A percentile compares a stretch with the other conserved stretches of the same genome.
Conservation (phyloP, 108 stramenopile species). For the Cyclostephanos invisitatus region DNA sequence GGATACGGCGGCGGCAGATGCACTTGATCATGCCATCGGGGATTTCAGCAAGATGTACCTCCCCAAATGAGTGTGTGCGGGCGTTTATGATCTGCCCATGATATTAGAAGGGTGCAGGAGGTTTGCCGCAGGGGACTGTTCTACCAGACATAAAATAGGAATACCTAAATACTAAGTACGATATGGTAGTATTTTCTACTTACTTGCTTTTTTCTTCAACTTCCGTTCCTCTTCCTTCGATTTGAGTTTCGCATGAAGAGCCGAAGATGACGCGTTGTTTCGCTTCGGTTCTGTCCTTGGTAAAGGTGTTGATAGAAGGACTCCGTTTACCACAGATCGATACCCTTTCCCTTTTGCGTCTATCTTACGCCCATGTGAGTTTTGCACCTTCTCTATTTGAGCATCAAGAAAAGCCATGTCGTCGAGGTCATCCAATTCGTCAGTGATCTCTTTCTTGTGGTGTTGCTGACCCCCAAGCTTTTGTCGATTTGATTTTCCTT, state of each 20-base stretch:
- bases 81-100: neutral
- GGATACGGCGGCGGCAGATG: slow-evolving; percentile 60
- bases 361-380: slow-evolving; percentile 77
- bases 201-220: slow-evolving; percentile 55
- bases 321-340: slow-evolving; percentile 76
- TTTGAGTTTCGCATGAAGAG: slow-evolving; percentile 65
- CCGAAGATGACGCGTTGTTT: slow-evolving; percentile 45
- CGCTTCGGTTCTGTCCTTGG: slow-evolving; percentile 38
- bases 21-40: slow-evolving; percentile 72
- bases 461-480: slow-evolving; percentile 49
- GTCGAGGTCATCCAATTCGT: slow-evolving; percentile 59
- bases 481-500: slow-evolving; percentile 48
- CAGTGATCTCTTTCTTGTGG: slow-evolving; percentile 26
- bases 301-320: slow-evolving; percentile 62
- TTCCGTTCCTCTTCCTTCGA: slow-evolving; percentile 65
- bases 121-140: neutral
- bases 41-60: slow-evolving; percentile 80
- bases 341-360: slow-evolving; percentile 62
- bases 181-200: slow-evolving; percentile 9
- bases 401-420: slow-evolving; percentile 89
- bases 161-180: too few relatives aligned
- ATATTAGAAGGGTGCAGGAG: neutral
- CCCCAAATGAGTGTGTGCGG: slow-evolving; percentile 15
- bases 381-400: slow-evolving; percentile 79
- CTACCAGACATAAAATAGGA: neutral